Conservation (phyloP, 202 grass and related monocot genomes). For the Setaria italica region DNA sequence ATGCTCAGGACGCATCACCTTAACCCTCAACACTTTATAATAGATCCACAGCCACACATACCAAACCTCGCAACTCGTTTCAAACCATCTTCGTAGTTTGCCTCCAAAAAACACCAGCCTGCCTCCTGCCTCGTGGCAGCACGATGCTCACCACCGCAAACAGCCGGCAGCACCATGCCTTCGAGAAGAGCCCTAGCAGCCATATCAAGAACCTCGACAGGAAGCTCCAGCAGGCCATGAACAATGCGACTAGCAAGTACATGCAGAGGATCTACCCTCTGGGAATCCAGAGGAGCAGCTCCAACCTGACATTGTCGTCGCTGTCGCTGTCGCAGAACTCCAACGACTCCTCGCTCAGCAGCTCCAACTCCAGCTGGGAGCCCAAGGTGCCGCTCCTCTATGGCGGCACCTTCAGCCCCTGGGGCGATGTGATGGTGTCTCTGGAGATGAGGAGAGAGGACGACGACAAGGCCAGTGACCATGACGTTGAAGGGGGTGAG, state of each 20-base stretch:
- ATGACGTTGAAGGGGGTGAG: slow-evolving; percentile 46
- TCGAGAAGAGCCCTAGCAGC: slow-evolving; percentile 55
- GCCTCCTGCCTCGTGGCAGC: not conserved
- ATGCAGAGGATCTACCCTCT: slow-evolving; percentile 74
- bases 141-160: slow-evolving; percentile 63
- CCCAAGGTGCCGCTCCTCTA: slow-evolving; percentile 72
- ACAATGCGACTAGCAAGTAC: slow-evolving; percentile 57
- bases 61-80: slow-evolving; percentile 44
- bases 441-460: slow-evolving; percentile 60
- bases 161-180: slow-evolving; percentile 69
- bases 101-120: slow-evolving; percentile 23
- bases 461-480: slow-evolving; percentile 62
- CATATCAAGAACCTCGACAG: slow-evolving; percentile 61
- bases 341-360: slow-evolving; percentile 87
- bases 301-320: slow-evolving; percentile 82
- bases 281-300: slow-evolving; percentile 74
- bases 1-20: slow-evolving; percentile 62
- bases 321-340: slow-evolving; percentile 97
- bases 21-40: slow-evolving; percentile 61
- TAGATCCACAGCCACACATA: slow-evolving; percentile 48
- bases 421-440: slow-evolving; percentile 63
- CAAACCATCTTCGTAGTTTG: slow-evolving; percentile 39
- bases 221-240: slow-evolving; percentile 60
- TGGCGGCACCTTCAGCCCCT: slow-evolving; percentile 75
- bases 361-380: slow-evolving; percentile 96